Evolutionary conservation across 2,329 filamentous ascomycete genomes (phyloP), one percentile per base, ranked within the genome.

Genomic region (Chrysoporthe puriensis): DNA sequence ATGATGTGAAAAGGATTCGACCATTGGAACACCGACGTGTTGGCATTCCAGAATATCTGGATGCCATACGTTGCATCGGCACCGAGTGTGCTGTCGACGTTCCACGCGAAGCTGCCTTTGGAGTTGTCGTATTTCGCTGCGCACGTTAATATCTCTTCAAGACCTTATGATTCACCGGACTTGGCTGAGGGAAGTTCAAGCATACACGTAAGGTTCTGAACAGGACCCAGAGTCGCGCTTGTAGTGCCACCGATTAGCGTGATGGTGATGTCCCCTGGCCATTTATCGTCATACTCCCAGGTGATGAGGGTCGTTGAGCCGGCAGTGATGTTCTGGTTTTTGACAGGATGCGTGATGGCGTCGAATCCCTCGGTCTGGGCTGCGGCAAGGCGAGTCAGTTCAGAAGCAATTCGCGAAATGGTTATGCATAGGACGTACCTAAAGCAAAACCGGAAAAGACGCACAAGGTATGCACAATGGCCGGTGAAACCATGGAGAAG

Each of bases 321-420:
- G 57, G 85, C 83, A 42, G 77, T 63, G 70, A 89, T 70, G 60
- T 76, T 69, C 76, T 85, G 77, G 73, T 77, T 78, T 63, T 79
- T 56, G 42, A 72, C 71, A 69, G 88, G 88, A 69, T 77, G 77
- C 72, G 74, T 79, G 75, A 90, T 79, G 74, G 81, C 76, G 75
- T 88, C 81, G 78, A 89, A 90, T 74, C 82, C 83, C 26, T 78
- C 66, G 58, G 83, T 85, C 78, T 87, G 85, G 67, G 59, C 59
- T 61, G 26, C 9, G 21, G 9, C 18, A n/a, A 9, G 9, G 26
- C 18, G 2, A 32, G 57, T 46, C 13, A 46, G 21, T 61, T 57
- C 11, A 13, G 16, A 4, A 60, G n/a, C 1, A 44, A 11, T 1
- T 32, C 11, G n/a, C 3, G 14, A 5, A 44, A 14, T 26, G 26